Conservation (phyloP, 129 eudicot species). For the Flaveria ramosissima region DNA sequence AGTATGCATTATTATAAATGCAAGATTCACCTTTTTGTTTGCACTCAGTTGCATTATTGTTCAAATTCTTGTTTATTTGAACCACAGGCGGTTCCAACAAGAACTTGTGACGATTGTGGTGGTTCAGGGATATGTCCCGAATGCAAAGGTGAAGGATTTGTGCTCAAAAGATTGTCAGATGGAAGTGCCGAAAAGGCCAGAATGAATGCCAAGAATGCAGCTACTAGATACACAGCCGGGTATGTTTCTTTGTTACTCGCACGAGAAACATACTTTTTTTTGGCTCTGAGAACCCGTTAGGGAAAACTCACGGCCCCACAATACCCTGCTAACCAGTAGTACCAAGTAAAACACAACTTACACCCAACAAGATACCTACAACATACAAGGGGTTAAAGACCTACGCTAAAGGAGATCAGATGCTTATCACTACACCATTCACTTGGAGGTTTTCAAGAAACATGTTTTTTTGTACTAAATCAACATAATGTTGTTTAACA, state of each 20-base stretch:
- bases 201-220: constrained; percentile 71
- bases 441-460: constrained; percentile 2
- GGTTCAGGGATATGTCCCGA: constrained; percentile 93
- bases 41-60: constrained; percentile 1
- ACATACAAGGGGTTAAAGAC: too few relatives aligned
- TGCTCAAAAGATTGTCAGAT: constrained; percentile 66
- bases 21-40: background rate
- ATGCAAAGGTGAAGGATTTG: constrained; percentile 96
- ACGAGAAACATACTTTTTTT: background rate
- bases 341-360: too few relatives aligned
- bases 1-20: constrained; percentile 4
- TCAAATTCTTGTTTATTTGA: constrained; percentile 10
- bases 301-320: background rate
- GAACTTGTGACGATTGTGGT: constrained; percentile 78
- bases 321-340: too few relatives aligned
- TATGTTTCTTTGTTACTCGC: constrained; percentile 23
- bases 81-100: constrained; percentile 52
- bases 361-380: too few relatives aligned
- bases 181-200: constrained; percentile 83
- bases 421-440: too few relatives aligned
- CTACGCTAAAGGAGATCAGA: too few relatives aligned
- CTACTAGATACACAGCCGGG: constrained; percentile 97
- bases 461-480: background rate
- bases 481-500: constrained; percentile 33
- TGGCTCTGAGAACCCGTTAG: background rate